Base-by-base conservation (phyloP, 306 rosid species). In the Albizia julibrissin region DNA sequence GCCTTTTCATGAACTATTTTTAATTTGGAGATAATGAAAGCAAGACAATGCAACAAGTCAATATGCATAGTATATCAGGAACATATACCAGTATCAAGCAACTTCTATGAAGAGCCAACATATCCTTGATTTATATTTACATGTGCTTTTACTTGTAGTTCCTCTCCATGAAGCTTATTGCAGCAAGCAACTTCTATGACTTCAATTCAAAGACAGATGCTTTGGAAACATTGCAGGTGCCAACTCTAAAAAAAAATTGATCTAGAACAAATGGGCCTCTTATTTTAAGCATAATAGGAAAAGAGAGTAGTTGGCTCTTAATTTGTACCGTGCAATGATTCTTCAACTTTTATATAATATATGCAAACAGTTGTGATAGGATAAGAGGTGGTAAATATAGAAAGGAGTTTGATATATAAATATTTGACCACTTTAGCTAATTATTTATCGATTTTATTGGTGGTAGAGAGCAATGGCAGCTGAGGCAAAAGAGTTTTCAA, bases 101-200 rank as follows among this genome's bases (percentile, higher is more conserved):
- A n/a, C n/a, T n/a, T n/a, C n/a, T n/a, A n/a, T n/a, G n/a, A n/a
- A n/a, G n/a, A n/a, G n/a, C n/a, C n/a, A n/a, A 34, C 39, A 15
- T 14, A 40, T 26, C 14, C 19, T 75, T 64, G 14, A 47, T 43
- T 56, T 61, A 1, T 16, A 43, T 40, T 43, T 47, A 16, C 69
- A 2, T 54, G 75, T 73, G 76, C 33, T 70, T 84, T 74, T 40
- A 79, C 65, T 72, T 87, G 86, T 91, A 94, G 98, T 94, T 94
- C 81, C 94, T 94, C 12, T 94, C 97, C 4, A 91, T 92, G 98
- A 94, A 87, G 87, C 89, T 94, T 49, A 88, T 90, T 24, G 94
- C 91, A 75, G 97, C 97, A 24, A 94, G 93, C 80, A 69, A 80
- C 50, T 92, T 81, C 65, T 86, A 91, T 65, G 95, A 94, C 87